Percentiles rank a stretch among this genome's conserved stretches.
Evolutionary conservation across 2,329 filamentous ascomycete genomes (phyloP).

Genomic region (Chaetomium globosum): DNA sequence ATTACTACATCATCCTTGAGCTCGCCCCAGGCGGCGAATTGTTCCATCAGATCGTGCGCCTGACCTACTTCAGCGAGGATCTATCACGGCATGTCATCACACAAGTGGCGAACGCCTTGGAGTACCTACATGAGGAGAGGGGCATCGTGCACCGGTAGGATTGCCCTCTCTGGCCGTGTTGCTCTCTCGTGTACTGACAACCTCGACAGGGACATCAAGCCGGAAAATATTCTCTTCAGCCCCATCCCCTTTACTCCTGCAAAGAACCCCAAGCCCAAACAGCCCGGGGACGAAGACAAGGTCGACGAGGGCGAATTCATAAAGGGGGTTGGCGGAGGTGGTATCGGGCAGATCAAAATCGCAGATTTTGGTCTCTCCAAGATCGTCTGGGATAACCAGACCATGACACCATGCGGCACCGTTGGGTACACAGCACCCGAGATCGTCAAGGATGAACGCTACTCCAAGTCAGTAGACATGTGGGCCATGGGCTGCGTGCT

Average conservation of each 20-base stretch:
- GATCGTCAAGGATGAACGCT: constrained; percentile 97
- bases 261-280: constrained; percentile 76
- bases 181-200: constrained; percentile 27
- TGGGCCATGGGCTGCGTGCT: constrained; percentile 97
- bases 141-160: constrained; percentile 95
- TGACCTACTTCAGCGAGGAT: constrained; percentile 98
- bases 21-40: constrained; percentile 93
- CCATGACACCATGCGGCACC: constrained; percentile 98
- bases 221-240: constrained; percentile 93
- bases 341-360: constrained; percentile 94
- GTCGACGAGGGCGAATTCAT: constrained; percentile 94
- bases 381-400: constrained; percentile 96
- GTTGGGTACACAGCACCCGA: constrained; percentile 98
- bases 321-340: constrained; percentile 77
- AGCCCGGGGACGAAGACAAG: constrained; percentile 94
- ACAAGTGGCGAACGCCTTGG: constrained; percentile 90
- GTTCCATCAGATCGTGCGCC: constrained; percentile 96
- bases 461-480: constrained; percentile 99
- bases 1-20: constrained; percentile 97
- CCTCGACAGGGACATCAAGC: constrained; percentile 83
- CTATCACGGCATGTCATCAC: constrained; percentile 91
- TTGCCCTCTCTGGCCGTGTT: not conserved
- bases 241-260: constrained; percentile 80
- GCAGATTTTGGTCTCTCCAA: constrained; percentile 98
- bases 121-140: constrained; percentile 91